Percentiles rank a stretch among this genome's conserved stretches.
Evolutionary conservation across 768 basidiomycete genomes (phyloP).

Genomic region (Lactarius vividus): DNA sequence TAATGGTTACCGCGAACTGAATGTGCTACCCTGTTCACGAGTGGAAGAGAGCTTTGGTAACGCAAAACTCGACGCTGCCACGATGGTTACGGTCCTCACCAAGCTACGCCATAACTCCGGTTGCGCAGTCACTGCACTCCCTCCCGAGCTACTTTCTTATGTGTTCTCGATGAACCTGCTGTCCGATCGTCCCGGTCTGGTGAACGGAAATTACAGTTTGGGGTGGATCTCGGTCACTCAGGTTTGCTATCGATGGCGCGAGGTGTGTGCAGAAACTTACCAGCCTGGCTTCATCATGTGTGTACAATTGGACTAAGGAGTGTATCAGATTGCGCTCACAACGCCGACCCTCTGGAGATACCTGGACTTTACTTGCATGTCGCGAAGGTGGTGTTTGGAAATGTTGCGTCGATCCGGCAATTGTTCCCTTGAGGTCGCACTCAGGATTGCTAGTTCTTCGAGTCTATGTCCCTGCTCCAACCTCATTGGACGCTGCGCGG

Average conservation of each 20-base stretch:
- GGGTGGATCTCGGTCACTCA: constrained; percentile 12
- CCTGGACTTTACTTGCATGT: constrained; percentile 5
- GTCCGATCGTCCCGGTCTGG: not conserved
- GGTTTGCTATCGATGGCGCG: constrained; percentile 11
- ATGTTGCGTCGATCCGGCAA: constrained; percentile 12
- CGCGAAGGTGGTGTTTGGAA: constrained; percentile 10
- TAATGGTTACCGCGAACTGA: not conserved
- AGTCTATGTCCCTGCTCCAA: not conserved
- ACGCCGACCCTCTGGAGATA: constrained; percentile 9
- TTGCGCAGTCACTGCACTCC: constrained; percentile 2
- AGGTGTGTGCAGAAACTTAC: not conserved
- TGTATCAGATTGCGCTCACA: constrained; percentile 6
- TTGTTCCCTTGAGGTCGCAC: constrained; percentile 1
- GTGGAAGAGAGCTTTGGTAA: not conserved
- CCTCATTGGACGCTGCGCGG: not conserved
- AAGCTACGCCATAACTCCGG: constrained; percentile 7
- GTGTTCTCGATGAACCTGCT: constrained; percentile 9
- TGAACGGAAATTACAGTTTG: not conserved
- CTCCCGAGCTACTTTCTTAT: constrained; percentile 11
- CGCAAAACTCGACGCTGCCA: not conserved
- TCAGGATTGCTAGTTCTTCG: not conserved
- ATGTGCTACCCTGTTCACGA: not conserved
- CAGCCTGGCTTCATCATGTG: not conserved
- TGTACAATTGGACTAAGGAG: not conserved
- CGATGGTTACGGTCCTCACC: not conserved